A percentile compares a stretch with the other conserved stretches of the same genome.
These are phyloP conservation scores for Coemansia umbellata DNA, from an alignment of 192 early-diverging fungal genomes.

Conservation along the genomic window DNA sequence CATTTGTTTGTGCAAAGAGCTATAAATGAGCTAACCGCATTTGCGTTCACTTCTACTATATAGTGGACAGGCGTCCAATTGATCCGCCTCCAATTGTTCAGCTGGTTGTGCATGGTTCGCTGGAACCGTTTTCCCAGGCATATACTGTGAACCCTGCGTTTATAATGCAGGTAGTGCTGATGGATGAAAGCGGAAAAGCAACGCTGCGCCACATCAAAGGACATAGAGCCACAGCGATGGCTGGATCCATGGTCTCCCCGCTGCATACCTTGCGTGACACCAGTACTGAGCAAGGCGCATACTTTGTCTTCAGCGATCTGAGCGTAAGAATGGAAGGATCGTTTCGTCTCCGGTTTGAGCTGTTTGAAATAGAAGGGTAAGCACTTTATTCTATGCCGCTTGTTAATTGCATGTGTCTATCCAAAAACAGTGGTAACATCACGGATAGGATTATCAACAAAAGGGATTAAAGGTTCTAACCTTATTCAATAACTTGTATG, in stretches of 20 bases:
- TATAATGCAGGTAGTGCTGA: slow-evolving; percentile 88
- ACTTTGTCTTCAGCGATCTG: slow-evolving; percentile 95
- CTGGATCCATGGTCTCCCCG: slow-evolving; percentile 89
- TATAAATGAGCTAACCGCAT: too few relatives aligned
- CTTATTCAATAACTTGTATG: not conserved
- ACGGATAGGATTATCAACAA: too few relatives aligned
- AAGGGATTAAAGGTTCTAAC: too few relatives aligned
- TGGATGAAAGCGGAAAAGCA: slow-evolving; percentile 67
- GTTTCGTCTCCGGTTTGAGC: slow-evolving; percentile 73
- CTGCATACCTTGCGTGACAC: slow-evolving; percentile 83
- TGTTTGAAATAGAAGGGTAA: slow-evolving; percentile 83
- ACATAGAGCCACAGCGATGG: slow-evolving; percentile 69
- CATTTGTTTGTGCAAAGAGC: too few relatives aligned
- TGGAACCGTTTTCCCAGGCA: slow-evolving; percentile 16
- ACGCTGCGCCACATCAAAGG: slow-evolving; percentile 80
- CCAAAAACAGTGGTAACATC: too few relatives aligned
- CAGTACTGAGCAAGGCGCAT: slow-evolving; percentile 77
- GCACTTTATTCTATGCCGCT: not conserved
- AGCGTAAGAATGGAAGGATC: slow-evolving; percentile 87
- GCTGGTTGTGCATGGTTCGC: slow-evolving; percentile 36
- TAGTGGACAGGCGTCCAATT: slow-evolving; percentile 52
- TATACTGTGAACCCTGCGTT: slow-evolving; percentile 71
- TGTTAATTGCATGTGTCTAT: not conserved
- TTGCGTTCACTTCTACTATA: not conserved
- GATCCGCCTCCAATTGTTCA: slow-evolving; percentile 53